Conservation (phyloP, 495 filamentous ascomycete genomes). For the Podospora conica region DNA sequence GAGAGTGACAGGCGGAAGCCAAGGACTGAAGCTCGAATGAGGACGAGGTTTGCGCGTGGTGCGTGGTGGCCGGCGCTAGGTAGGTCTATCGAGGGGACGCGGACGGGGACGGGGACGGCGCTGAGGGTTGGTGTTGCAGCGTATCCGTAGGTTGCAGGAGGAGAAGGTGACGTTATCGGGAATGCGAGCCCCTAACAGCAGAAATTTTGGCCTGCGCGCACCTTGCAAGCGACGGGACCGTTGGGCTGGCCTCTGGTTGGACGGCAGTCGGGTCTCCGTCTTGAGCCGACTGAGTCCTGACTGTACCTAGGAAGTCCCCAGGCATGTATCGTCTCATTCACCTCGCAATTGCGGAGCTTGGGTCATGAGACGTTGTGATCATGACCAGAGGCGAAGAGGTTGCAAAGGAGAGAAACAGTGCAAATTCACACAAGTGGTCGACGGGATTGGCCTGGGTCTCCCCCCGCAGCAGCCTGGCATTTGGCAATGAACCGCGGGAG, state of each 20-base stretch:
- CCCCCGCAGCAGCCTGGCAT: neutral
- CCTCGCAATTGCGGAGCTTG: neutral
- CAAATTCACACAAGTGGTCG: neutral
- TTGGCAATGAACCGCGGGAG: neutral
- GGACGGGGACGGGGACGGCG: no score
- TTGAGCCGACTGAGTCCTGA: neutral
- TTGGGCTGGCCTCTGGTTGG: neutral
- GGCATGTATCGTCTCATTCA: neutral
- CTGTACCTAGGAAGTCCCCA: neutral
- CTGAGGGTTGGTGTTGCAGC: neutral
- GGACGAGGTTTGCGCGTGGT: neutral
- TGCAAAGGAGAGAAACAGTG: neutral
- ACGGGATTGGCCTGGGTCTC: no score
- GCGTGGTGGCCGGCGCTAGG: neutral
- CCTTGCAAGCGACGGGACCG: neutral
- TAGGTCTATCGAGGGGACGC: no score
- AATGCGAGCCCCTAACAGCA: slow-evolving; percentile 15
- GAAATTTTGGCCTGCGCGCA: slow-evolving; percentile 11
- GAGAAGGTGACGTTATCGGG: slow-evolving; percentile 25
- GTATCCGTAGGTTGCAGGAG: slow-evolving; percentile 5
- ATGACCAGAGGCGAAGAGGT: neutral
- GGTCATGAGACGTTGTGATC: neutral
- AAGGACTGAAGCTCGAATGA: neutral
- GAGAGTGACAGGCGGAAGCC: no score
- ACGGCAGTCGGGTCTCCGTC: neutral